Evolutionary conservation across 2,329 filamentous ascomycete species (phyloP).

Genomic region (Teratosphaeriaceae sp.): DNA sequence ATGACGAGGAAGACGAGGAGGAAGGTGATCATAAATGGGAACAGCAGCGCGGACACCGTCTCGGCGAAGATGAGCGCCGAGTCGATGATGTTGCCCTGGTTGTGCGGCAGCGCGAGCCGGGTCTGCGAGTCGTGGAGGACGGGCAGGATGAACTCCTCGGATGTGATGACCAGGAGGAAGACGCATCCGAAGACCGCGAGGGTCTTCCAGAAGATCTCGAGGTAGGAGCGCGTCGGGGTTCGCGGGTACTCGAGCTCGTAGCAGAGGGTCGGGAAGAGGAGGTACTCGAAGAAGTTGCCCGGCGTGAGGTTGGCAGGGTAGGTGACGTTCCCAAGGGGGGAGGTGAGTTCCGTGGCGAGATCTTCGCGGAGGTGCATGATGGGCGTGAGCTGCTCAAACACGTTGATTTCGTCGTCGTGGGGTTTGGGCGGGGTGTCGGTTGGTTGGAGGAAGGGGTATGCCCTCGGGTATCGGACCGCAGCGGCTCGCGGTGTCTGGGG

Average conservation of each 20-base stretch:
- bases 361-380: slow-evolving; percentile 71
- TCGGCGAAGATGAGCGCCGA: slow-evolving; percentile 75
- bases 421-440: slow-evolving; percentile 3
- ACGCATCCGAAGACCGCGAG: slow-evolving; percentile 92
- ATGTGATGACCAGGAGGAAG: slow-evolving; percentile 83
- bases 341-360: slow-evolving; percentile 84
- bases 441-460: slow-evolving; percentile 20
- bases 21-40: slow-evolving; percentile 96
- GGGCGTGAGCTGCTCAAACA: slow-evolving; percentile 29
- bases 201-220: slow-evolving; percentile 75
- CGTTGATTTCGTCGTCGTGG: slow-evolving; percentile 24
- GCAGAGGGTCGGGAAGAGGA: slow-evolving; percentile 90
- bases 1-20: slow-evolving; percentile 95
- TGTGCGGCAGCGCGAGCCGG: slow-evolving; percentile 39
- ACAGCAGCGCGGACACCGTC: slow-evolving; percentile 83
- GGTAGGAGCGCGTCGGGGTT: slow-evolving; percentile 66
- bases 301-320: slow-evolving; percentile 85
- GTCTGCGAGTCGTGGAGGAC: slow-evolving; percentile 69
- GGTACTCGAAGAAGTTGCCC: slow-evolving; percentile 75
- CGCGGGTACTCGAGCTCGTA: slow-evolving; percentile 97
- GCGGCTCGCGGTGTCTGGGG: slow-evolving; percentile 40
- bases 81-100: slow-evolving; percentile 45
- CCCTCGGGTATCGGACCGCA: slow-evolving; percentile 63
- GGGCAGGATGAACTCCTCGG: slow-evolving; percentile 92
- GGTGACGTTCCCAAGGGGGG: slow-evolving; percentile 79